A percentile compares a stretch with the other conserved stretches of the same genome.
phyloP scores from a whole-genome alignment of 345 rosid species.

The Populus davidiana region DNA sequence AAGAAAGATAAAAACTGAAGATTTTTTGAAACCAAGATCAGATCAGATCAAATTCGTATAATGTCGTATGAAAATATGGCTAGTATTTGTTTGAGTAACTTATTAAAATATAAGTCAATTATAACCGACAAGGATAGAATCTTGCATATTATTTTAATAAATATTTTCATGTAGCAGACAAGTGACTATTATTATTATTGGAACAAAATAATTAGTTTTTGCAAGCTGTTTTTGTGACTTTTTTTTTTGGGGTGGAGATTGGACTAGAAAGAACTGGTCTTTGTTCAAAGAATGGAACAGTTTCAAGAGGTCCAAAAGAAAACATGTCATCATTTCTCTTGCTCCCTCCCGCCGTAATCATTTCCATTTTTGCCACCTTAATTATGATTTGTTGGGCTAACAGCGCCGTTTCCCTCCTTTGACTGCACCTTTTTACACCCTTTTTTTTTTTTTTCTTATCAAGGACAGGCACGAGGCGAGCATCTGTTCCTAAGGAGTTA shows the following conservation, averaged over 20 bases:
- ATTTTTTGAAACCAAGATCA: slow-evolving; percentile 5
- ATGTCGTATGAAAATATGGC: not conserved
- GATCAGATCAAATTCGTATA: not conserved
- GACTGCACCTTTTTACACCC: no score
- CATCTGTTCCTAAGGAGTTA: not conserved
- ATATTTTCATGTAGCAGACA: not conserved
- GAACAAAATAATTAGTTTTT: slow-evolving; percentile 1
- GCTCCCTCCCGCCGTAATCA: slow-evolving; percentile 42
- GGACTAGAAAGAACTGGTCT: slow-evolving; percentile 16
- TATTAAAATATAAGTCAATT: not conserved
- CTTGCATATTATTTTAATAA: slow-evolving; percentile 12
- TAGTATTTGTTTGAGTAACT: not conserved
- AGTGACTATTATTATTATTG: not conserved
- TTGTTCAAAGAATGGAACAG: slow-evolving; percentile 26
- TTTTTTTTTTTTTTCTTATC: not conserved
- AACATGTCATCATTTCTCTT: slow-evolving; percentile 20
- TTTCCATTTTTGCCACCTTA: slow-evolving; percentile 16
- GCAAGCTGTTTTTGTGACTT: slow-evolving; percentile 32
- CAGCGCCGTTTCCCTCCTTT: slow-evolving; percentile 11
- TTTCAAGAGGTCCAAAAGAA: not conserved
- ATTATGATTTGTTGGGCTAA: not conserved
- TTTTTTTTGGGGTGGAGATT: not conserved
- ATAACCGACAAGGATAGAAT: slow-evolving; percentile 26
- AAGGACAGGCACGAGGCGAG: not conserved
- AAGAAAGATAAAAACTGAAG: not conserved